Conservation (phyloP, 1,139 yeast genomes). For the Candida smagusa region DNA sequence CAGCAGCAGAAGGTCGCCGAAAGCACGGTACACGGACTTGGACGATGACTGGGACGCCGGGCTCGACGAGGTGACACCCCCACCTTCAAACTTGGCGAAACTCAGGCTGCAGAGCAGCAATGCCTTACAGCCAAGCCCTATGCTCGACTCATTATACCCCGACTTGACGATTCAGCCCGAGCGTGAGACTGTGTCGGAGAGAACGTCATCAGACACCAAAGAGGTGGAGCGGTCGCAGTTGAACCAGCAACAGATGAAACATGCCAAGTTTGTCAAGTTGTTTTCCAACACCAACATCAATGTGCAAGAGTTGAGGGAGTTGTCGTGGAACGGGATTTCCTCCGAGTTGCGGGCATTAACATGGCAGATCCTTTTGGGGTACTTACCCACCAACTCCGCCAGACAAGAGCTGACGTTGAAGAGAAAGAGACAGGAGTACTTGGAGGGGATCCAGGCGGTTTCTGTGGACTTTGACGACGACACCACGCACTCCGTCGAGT, state of each 20-base stretch:
- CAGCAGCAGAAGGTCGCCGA: constrained; percentile 10
- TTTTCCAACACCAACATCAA: constrained; percentile 55
- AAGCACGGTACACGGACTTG: constrained; percentile 49
- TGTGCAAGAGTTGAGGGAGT: constrained; percentile 59
- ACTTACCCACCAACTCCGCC: constrained; percentile 79
- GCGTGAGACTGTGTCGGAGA: neutral
- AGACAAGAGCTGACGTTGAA: constrained; percentile 68
- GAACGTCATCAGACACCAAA: constrained; percentile 16
- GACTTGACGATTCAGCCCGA: constrained; percentile 24
- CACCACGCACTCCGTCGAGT: constrained; percentile 5
- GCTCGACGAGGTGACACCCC: constrained; percentile 47
- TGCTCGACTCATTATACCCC: constrained; percentile 40
- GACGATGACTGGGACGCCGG: constrained; percentile 96
- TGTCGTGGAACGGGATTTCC: constrained; percentile 96
- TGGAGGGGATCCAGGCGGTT: constrained; percentile 55
- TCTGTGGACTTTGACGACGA: constrained; percentile 50
- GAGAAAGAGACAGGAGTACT: constrained; percentile 82
- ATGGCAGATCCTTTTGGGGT: constrained; percentile 90
- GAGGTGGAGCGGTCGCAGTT: constrained; percentile 53
- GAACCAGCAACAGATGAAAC: constrained; percentile 59
- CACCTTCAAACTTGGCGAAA: constrained; percentile 2
- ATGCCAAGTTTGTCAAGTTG: constrained; percentile 63
- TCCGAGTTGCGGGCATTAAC: constrained; percentile 72
- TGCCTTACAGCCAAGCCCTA: constrained; percentile 23
- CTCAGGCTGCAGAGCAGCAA: constrained; percentile 1